Conservation (phyloP, 1,284 basidiomycete genomes). For the Sanghuangporus weigelae region DNA sequence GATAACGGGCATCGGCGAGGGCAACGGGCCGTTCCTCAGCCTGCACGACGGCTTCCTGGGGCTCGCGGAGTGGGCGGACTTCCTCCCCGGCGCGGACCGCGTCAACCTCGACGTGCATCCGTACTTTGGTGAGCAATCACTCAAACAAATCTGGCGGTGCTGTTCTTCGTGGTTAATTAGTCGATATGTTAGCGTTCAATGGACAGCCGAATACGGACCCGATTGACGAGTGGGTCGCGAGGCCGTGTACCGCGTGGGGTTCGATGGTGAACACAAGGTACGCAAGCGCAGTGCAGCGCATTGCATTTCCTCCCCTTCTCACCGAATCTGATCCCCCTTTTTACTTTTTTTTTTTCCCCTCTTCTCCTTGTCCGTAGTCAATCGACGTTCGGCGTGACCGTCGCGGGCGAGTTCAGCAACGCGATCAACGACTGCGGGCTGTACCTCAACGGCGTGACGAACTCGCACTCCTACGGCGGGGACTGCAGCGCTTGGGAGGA, state of each 20-base stretch:
- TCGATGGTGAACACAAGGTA: slow-evolving; percentile 12
- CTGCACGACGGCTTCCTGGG: slow-evolving; percentile 45
- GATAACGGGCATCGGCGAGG: slow-evolving; percentile 50
- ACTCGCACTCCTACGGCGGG: slow-evolving; percentile 28
- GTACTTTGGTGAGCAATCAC: too few relatives aligned
- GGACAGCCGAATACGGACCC: slow-evolving; percentile 27
- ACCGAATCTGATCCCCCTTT: too few relatives aligned
- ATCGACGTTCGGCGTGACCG: slow-evolving; percentile 23
- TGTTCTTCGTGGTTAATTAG: too few relatives aligned
- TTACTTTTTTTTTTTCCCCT: too few relatives aligned
- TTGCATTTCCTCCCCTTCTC: too few relatives aligned
- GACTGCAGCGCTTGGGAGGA: slow-evolving; percentile 35
- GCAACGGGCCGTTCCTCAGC: slow-evolving; percentile 50
- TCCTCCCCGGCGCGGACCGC: slow-evolving; percentile 52
- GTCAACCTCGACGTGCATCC: slow-evolving; percentile 48
- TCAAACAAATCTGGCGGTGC: too few relatives aligned
- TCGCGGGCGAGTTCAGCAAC: slow-evolving; percentile 45
- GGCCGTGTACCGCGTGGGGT: slow-evolving; percentile 26
- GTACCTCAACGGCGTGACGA: slow-evolving; percentile 41
- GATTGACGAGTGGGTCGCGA: slow-evolving; percentile 32
- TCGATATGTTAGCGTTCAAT: slow-evolving; percentile 30
- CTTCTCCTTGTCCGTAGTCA: neutral
- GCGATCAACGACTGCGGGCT: slow-evolving; percentile 45
- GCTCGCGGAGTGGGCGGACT: slow-evolving; percentile 39
- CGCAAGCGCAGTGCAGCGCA: neutral